Conservation (phyloP, 2,329 filamentous ascomycete species). For the Beauveria australis region DNA sequence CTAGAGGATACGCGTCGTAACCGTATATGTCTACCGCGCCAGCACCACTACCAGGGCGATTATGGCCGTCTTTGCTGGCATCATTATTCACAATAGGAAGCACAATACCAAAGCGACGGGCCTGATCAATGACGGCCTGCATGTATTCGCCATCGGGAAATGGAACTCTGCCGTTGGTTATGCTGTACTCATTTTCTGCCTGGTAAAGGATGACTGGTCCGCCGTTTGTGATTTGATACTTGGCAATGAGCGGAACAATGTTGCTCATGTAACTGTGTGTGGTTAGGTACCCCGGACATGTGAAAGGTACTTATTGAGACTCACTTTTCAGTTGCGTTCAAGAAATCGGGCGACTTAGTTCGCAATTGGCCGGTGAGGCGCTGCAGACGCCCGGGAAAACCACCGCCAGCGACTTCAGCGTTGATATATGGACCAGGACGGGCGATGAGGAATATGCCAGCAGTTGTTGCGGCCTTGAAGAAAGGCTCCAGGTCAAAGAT, state of each 20-base stretch:
- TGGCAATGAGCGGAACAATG: conserved; percentile 53
- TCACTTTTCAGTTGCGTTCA: conserved; percentile 54
- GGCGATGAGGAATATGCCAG: conserved; percentile 63
- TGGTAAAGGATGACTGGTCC: conserved; percentile 64
- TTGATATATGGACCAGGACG: conserved; percentile 62
- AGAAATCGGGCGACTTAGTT: conserved; percentile 46
- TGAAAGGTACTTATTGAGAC: not conserved
- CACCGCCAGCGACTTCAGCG: conserved; percentile 59
- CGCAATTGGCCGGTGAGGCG: conserved; percentile 50
- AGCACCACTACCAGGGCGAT: conserved; percentile 14
- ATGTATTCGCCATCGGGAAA: conserved; percentile 61
- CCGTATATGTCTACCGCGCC: conserved; percentile 34
- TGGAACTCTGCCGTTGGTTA: conserved; percentile 24
- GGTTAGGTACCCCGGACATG: not conserved
- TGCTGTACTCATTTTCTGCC: conserved; percentile 59
- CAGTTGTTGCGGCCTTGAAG: conserved; percentile 57
- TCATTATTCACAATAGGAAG: conserved; percentile 67
- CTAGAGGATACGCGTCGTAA: conserved; percentile 36
- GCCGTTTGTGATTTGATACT: conserved; percentile 65
- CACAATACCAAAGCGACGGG: conserved; percentile 53
- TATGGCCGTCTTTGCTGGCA: conserved; percentile 31
- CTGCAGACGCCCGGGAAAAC: conserved; percentile 66
- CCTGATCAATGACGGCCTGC: conserved; percentile 56
- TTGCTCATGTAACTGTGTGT: conserved; percentile 42
- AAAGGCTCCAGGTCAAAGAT: conserved; percentile 62